Percentiles rank a stretch among this genome's conserved stretches.
Conservation (phyloP, 495 filamentous ascomycete species). For the Hapsidospora chrysogenum region DNA sequence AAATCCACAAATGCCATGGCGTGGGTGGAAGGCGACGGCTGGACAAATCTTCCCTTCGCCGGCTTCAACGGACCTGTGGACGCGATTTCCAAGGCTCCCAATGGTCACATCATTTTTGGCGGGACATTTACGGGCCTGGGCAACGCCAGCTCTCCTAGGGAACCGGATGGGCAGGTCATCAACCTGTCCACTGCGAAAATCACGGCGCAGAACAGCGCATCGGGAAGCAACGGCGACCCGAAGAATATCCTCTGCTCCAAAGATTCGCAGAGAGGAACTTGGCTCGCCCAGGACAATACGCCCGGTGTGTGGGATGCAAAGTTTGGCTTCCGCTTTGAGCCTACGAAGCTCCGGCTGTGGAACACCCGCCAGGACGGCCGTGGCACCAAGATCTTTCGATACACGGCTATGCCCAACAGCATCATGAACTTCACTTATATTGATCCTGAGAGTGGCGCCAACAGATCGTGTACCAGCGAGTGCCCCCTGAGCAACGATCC, state of each 20-base stretch:
- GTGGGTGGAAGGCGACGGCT: constrained; percentile 56
- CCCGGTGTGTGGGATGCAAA: constrained; percentile 73
- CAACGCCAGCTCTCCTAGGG: constrained; percentile 46
- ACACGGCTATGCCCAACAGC: constrained; percentile 66
- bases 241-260: constrained; percentile 68
- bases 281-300: constrained; percentile 65
- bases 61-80: constrained; percentile 91
- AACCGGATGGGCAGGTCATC: constrained; percentile 55
- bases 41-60: constrained; percentile 75
- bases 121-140: constrained; percentile 85
- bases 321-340: constrained; percentile 66
- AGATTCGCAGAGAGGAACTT: constrained; percentile 50
- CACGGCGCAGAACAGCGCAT: constrained; percentile 41
- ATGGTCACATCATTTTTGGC: constrained; percentile 79
- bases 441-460: constrained; percentile 49
- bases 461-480: constrained; percentile 51
- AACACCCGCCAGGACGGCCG: constrained; percentile 78
- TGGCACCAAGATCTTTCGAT: constrained; percentile 74
- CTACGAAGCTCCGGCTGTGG: constrained; percentile 73
- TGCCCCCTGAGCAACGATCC: constrained; percentile 63
- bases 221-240: constrained; percentile 49
- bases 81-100: constrained; percentile 61
- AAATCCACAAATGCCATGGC: constrained; percentile 81
- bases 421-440: constrained; percentile 94
- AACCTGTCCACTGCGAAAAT: constrained; percentile 68